Percentiles rank a stretch among this genome's conserved stretches.
Evolutionary conservation across 2,329 filamentous ascomycete genomes (phyloP).

Genomic region (Kalmusia sp.): DNA sequence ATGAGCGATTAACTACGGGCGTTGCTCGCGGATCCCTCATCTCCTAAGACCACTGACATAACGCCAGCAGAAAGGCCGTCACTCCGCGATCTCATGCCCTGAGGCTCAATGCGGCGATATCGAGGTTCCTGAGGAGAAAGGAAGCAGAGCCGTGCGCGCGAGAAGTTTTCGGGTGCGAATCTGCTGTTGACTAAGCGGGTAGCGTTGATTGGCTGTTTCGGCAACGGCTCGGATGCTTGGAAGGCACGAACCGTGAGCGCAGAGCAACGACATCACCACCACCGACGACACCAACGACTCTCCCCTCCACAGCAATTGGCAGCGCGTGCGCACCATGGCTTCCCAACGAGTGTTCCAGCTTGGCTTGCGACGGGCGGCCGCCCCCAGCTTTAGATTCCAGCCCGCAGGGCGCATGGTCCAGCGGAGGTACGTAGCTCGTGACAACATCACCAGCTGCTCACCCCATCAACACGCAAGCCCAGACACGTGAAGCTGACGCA

Average conservation of each 20-base stretch:
- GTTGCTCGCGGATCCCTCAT: conserved; percentile 54
- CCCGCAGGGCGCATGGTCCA: conserved; percentile 52
- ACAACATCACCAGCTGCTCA: conserved; percentile 17
- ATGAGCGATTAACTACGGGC: conserved; percentile 63
- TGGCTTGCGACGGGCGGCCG: conserved; percentile 50
- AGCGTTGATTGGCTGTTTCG: conserved; percentile 36
- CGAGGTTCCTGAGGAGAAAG: conserved; percentile 46
- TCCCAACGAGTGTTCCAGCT: conserved; percentile 56
- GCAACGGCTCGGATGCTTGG: conserved; percentile 30
- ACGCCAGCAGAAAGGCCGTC: conserved; percentile 47
- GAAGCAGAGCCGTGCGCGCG: conserved; percentile 25
- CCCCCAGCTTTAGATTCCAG: conserved; percentile 51
- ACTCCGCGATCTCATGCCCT: conserved; percentile 44
- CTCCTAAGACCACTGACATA: conserved; percentile 46
- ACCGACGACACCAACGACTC: conserved; percentile 31
- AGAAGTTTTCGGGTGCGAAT: conserved; percentile 39
- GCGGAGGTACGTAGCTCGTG: conserved; percentile 53
- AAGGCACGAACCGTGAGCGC: conserved; percentile 16
- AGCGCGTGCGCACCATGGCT: conserved; percentile 41
- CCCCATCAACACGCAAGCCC: background rate
- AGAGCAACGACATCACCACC: conserved; percentile 39
- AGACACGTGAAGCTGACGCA: conserved; percentile 16
- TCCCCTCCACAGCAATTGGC: conserved; percentile 27
- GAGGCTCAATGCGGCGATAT: conserved; percentile 47
- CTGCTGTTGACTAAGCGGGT: conserved; percentile 35